Evolutionary conservation across 163 green algal species (phyloP).

Genomic region (Scenedesmus sp.): DNA sequence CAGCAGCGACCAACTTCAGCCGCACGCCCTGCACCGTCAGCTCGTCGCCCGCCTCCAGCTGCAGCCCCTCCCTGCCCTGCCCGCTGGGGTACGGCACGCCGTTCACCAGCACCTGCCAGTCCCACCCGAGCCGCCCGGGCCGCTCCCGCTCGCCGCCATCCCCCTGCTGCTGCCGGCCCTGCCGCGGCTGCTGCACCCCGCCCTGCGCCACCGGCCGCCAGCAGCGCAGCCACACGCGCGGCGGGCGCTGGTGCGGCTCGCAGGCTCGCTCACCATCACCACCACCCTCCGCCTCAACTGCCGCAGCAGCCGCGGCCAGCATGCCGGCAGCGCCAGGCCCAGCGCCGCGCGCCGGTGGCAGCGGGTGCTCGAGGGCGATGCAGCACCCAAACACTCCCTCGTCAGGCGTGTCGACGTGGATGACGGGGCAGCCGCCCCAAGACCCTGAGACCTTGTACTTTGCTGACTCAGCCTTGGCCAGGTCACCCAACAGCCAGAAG

Average conservation of each 20-base stretch:
- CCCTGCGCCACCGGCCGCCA: slow-evolving; percentile 4
- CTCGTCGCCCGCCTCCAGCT: slow-evolving; percentile 10
- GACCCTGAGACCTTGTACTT: slow-evolving; percentile 26
- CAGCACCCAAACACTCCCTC: slow-evolving; percentile 30
- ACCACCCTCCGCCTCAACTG: background rate
- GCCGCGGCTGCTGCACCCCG: background rate
- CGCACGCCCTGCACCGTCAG: slow-evolving; percentile 25
- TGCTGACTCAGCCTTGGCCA: slow-evolving; percentile 14
- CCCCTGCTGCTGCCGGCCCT: background rate
- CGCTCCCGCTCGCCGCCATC: background rate
- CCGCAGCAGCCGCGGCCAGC: slow-evolving; percentile 19
- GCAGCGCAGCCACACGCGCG: slow-evolving; percentile 40
- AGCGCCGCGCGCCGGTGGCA: background rate
- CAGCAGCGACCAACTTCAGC: slow-evolving; percentile 18
- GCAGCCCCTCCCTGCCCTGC: background rate
- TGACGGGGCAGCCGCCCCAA: slow-evolving; percentile 33
- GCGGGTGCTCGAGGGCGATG: background rate
- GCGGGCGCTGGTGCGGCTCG: background rate
- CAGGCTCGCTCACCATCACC: background rate
- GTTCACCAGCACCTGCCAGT: slow-evolving; percentile 41
- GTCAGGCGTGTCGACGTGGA: slow-evolving; percentile 16
- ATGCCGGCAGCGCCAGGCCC: background rate
- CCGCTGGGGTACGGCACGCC: background rate
- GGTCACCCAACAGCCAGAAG: slow-evolving; percentile 34
- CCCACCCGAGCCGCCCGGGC: background rate